phyloP scores from a whole-genome alignment of 202 grass and related monocot species.

The Saccharum hybrid region DNA sequence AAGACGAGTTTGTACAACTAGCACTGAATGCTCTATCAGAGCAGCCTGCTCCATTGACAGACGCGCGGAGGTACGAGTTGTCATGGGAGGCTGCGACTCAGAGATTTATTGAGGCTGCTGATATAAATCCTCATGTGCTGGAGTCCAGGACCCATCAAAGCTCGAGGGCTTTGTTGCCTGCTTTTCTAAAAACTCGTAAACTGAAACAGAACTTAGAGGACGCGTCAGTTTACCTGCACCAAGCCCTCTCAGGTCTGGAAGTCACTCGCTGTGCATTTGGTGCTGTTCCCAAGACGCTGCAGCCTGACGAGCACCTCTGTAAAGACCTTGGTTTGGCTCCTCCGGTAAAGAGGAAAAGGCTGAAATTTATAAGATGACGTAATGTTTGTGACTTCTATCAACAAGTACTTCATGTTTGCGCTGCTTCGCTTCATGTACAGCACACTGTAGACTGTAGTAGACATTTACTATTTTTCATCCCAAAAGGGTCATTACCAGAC shows the following conservation, averaged over 20 bases:
- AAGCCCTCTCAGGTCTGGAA: constrained; percentile 71
- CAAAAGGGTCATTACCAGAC: no score
- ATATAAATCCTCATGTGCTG: constrained; percentile 44
- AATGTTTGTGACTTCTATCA: not conserved
- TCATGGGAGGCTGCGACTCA: constrained; percentile 92
- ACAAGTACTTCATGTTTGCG: constrained; percentile 12
- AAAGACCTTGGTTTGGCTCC: constrained; percentile 67
- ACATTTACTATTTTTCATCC: not conserved
- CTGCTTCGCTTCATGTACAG: constrained; percentile 32
- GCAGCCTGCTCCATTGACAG: constrained; percentile 73
- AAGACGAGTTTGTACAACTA: constrained; percentile 81
- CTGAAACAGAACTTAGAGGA: constrained; percentile 70
- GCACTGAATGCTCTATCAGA: constrained; percentile 66
- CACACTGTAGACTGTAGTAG: not conserved
- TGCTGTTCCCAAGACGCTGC: constrained; percentile 67
- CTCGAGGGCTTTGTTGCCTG: constrained; percentile 40
- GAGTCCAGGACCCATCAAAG: constrained; percentile 47
- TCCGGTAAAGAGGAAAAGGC: constrained; percentile 34
- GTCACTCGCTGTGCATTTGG: constrained; percentile 68
- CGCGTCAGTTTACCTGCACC: constrained; percentile 73
- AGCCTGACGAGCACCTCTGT: constrained; percentile 65
- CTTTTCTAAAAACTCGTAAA: constrained; percentile 63
- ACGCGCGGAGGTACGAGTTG: constrained; percentile 58
- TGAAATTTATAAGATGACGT: constrained; percentile 45
- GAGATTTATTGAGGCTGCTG: constrained; percentile 71